Evolutionary conservation across 306 rosid species (phyloP).

Genomic region (Dryas alaskensis): DNA sequence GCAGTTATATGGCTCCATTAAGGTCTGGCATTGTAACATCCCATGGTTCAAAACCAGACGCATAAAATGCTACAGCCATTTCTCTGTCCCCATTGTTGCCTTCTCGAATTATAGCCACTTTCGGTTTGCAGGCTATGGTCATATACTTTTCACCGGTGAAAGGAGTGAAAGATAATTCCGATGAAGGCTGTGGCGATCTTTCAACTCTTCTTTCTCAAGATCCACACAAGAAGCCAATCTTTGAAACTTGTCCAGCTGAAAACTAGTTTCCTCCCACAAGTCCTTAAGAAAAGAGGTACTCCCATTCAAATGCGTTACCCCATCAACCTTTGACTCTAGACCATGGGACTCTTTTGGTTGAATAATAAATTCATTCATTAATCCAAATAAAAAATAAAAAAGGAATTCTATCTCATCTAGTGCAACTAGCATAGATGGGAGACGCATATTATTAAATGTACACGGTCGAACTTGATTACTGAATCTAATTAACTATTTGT

Average conservation of each 20-base stretch:
- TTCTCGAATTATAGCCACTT: slow-evolving; percentile 86
- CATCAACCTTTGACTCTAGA: slow-evolving; percentile 60
- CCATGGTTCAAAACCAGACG: slow-evolving; percentile 88
- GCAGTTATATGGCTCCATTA: slow-evolving; percentile 54
- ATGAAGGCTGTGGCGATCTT: slow-evolving; percentile 62
- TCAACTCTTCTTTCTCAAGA: slow-evolving; percentile 72
- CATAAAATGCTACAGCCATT: slow-evolving; percentile 88
- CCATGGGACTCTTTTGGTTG: no score
- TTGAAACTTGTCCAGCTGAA: slow-evolving; percentile 67
- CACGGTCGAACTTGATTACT: no score
- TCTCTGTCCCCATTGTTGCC: slow-evolving; percentile 94
- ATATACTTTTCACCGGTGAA: slow-evolving; percentile 57
- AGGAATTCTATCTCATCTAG: no score
- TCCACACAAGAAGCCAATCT: slow-evolving; percentile 81
- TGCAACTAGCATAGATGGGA: no score
- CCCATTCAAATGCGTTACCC: slow-evolving; percentile 50
- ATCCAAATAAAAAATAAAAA: no score
- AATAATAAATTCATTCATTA: no score
- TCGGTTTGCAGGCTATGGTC: slow-evolving; percentile 57
- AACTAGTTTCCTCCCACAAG: slow-evolving; percentile 85
- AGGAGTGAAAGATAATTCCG: slow-evolving; percentile 72
- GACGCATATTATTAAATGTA: no score
- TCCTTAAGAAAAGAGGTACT: slow-evolving; percentile 60
- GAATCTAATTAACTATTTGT: no score
- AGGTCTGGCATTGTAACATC: slow-evolving; percentile 87